phyloP scores from a whole-genome alignment of 495 filamentous ascomycete species.

The Neurospora sp. region DNA sequence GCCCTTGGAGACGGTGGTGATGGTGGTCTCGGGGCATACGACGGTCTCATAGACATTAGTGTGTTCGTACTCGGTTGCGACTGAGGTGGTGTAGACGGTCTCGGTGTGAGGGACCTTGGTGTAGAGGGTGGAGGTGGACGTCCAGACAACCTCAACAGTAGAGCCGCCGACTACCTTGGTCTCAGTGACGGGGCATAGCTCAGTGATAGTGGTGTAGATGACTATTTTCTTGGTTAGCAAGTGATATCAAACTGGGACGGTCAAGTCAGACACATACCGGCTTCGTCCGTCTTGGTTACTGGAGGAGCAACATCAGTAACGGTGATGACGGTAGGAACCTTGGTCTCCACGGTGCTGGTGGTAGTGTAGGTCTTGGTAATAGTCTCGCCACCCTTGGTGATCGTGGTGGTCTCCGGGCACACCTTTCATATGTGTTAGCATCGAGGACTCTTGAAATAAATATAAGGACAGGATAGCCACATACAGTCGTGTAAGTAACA shows the following conservation, averaged over 20 bases:
- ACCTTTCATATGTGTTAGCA: neutral
- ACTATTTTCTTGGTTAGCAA: constrained; percentile 1
- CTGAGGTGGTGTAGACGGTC: constrained; percentile 24
- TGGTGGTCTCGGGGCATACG: constrained; percentile 30
- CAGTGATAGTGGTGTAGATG: constrained; percentile 30
- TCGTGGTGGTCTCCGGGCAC: constrained; percentile 33
- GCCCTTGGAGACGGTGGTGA: constrained; percentile 32
- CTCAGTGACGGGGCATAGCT: constrained; percentile 33
- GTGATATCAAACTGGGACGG: neutral
- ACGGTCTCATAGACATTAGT: constrained; percentile 32
- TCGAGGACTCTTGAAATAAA: too few species aligned
- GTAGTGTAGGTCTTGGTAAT: constrained; percentile 38
- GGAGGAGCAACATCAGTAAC: constrained; percentile 15
- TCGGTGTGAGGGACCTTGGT: constrained; percentile 13
- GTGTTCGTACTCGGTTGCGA: constrained; percentile 28
- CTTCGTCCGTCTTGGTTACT: constrained; percentile 11
- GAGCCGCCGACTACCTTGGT: constrained; percentile 31
- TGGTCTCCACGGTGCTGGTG: constrained; percentile 24
- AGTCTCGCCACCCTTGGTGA: constrained; percentile 25
- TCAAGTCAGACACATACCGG: constrained; percentile 1
- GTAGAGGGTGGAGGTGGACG: constrained; percentile 24
- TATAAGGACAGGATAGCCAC: neutral
- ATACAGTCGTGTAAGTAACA: constrained; percentile 28
- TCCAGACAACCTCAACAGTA: constrained; percentile 32
- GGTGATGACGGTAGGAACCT: constrained; percentile 16